phyloP scores from a whole-genome alignment of 2,329 filamentous ascomycete species.

The Penicillium janthinellum region DNA sequence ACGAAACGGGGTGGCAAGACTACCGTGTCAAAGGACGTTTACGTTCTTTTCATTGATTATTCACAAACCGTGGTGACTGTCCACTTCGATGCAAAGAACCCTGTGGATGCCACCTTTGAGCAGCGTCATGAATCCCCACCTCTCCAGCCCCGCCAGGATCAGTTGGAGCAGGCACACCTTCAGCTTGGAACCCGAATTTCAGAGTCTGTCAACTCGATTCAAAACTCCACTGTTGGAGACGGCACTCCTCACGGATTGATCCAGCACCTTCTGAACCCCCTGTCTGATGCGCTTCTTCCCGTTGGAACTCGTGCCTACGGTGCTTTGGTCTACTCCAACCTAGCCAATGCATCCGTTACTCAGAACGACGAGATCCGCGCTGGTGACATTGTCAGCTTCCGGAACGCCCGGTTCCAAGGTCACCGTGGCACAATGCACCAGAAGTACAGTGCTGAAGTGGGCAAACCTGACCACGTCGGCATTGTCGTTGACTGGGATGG shows the following conservation, averaged over 20 bases:
- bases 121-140: constrained; percentile 88
- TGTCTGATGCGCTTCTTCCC: constrained; percentile 73
- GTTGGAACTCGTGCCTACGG: constrained; percentile 90
- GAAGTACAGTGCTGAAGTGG: constrained; percentile 87
- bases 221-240: constrained; percentile 80
- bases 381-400: constrained; percentile 89
- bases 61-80: constrained; percentile 88
- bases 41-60: constrained; percentile 92
- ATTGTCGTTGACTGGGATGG: constrained; percentile 97
- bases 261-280: constrained; percentile 73
- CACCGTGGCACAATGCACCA: constrained; percentile 94
- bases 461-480: constrained; percentile 84
- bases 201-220: constrained; percentile 68
- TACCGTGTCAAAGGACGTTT: constrained; percentile 75
- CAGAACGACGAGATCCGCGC: constrained; percentile 91
- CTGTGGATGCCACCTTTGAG: constrained; percentile 72
- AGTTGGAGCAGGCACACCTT: constrained; percentile 83
- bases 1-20: constrained; percentile 70
- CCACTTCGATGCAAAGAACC: constrained; percentile 74
- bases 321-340: constrained; percentile 88
- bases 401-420: constrained; percentile 91
- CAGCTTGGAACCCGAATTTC: constrained; percentile 78
- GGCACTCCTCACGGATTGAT: constrained; percentile 78
- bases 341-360: constrained; percentile 88
- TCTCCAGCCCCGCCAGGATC: constrained; percentile 80